Evolutionary conservation across 73 alveolate genomes (phyloP), one percentile per base, ranked within the genome.

Genomic region (Tetrahymena malaccensis): DNA sequence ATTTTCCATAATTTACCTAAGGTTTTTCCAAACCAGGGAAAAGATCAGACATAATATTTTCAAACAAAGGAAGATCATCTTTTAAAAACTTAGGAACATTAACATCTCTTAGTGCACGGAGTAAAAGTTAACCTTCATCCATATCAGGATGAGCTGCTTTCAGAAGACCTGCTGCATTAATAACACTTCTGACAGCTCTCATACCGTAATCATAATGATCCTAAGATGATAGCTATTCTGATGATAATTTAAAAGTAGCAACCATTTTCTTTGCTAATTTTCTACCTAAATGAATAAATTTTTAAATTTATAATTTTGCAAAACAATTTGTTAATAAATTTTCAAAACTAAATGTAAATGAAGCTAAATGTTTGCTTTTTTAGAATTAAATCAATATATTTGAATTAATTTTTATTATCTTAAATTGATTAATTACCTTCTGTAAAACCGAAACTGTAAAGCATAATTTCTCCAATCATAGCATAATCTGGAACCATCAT

Each of bases 401-500:
- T n/a, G n/a, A n/a, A n/a, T n/a, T n/a, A n/a, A n/a, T n/a, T n/a
- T n/a, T n/a, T n/a, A 40, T 40, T 40, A 40, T 40, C 1, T 8
- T 8, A 40, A 40, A 7, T 40, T 4, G 3, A 40, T 7, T 94
- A 97, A 97, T 96, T 98, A 99, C 35, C 99, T 99, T 83, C 98
- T 97, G 97, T 98, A 96, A 99, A 99, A 84, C 99, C 99, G 96
- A 98, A 98, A 44, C 99, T 98, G 94, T 97, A 98, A 84, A 99
- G 97, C 98, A 99, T 99, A 96, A 99, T 98, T 96, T 98, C 99
- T 38, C 99, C 99, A 83, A 99, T 99, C 93, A 98, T 97, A 31
- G 99, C 99, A 96, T 99, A 99, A 96, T 98, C 99, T 35, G 99
- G 99, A 85, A 99, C 98, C 99, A 99, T 99, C 99, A 99, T 99